A percentile compares a stretch with the other conserved stretches of the same genome.
Conservation (phyloP, 306 rosid species). For the Alnus rubra region DNA sequence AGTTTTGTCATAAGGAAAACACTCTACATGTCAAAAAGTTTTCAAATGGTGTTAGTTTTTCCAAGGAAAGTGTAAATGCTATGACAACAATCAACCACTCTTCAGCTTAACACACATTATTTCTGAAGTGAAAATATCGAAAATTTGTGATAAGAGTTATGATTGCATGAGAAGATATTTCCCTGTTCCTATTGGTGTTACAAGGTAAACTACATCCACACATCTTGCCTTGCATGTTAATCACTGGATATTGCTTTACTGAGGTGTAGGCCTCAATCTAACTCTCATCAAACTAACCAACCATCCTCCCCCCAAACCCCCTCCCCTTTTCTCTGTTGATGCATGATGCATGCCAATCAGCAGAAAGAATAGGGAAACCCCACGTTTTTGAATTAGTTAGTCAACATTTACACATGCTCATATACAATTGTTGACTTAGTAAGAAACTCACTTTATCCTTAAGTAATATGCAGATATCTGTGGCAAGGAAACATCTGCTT, state of each 20-base stretch:
- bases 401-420: conserved; percentile 14
- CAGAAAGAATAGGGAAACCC: not conserved
- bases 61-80: not conserved
- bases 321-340: not conserved
- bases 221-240: not conserved
- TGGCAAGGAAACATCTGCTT: conserved; percentile 82
- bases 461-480: conserved; percentile 84
- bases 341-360: not conserved
- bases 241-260: not conserved
- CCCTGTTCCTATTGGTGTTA: no score
- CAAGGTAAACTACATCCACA: no score
- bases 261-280: not conserved
- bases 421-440: conserved; percentile 9
- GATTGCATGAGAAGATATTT: no score
- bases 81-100: not conserved
- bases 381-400: not conserved
- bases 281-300: not conserved
- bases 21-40: not conserved
- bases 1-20: not conserved
- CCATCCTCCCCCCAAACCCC: no score
- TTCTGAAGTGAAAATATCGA: no score
- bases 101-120: not conserved
- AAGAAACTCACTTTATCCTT: conserved; percentile 74
- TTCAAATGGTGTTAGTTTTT: no score
- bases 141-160: no score